Evolutionary conservation across 192 early-diverging fungal genomes (phyloP).

Genomic region (Entophlyctis helioformis): DNA sequence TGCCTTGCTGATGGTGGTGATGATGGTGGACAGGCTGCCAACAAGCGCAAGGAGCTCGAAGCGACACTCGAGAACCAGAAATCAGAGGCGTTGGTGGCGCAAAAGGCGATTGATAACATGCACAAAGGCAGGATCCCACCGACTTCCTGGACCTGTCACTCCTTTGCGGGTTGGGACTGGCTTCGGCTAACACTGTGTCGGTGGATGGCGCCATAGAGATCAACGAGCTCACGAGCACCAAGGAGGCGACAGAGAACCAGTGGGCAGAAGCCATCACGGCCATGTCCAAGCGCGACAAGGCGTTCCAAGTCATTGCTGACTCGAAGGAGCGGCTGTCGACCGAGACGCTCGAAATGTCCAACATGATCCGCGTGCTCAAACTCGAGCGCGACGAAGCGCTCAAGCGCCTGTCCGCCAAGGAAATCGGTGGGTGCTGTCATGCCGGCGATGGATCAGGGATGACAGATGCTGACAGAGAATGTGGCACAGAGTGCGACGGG

Average conservation of each 20-base stretch:
- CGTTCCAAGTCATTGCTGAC: conserved; percentile 23
- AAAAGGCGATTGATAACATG: conserved; percentile 27
- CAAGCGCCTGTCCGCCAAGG: conserved; percentile 19
- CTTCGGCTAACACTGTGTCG: not conserved
- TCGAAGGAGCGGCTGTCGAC: conserved; percentile 9
- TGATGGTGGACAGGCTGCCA: too few species aligned
- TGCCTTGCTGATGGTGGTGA: too few species aligned
- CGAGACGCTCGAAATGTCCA: conserved; percentile 11
- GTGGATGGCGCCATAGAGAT: conserved; percentile 14
- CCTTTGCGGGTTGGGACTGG: too few species aligned
- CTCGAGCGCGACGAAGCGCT: conserved; percentile 17
- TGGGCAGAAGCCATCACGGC: conserved; percentile 40
- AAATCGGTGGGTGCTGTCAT: conserved; percentile 14
- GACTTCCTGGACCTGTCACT: not conserved
- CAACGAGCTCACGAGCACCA: conserved; percentile 7
- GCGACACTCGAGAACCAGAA: conserved; percentile 23
- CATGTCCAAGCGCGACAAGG: conserved; percentile 35
- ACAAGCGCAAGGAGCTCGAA: too few species aligned
- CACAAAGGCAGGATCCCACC: conserved; percentile 4
- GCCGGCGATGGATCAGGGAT: too few species aligned
- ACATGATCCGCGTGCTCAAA: conserved; percentile 10
- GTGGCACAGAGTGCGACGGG: too few species aligned
- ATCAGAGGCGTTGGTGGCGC: conserved; percentile 25
- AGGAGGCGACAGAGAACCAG: conserved; percentile 25
- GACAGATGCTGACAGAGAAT: too few species aligned